Conservation (phyloP, 495 filamentous ascomycete species). For the Melanomma pulvis-pyrius region DNA sequence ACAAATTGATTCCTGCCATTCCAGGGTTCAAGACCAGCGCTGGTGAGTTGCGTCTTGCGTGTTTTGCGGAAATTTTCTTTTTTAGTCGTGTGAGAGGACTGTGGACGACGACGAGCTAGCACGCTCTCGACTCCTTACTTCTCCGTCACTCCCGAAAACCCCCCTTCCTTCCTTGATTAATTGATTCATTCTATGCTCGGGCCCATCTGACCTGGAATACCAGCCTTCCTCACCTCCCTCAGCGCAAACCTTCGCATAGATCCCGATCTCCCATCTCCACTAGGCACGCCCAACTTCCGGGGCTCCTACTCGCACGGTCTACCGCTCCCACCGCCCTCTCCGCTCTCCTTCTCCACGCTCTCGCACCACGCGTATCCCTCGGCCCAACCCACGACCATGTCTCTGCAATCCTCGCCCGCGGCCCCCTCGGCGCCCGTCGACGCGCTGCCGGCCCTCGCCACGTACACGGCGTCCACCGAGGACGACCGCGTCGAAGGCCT, state of each 20-base stretch:
- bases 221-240: conserved; percentile 49
- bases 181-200: neutral
- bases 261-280: conserved; percentile 42
- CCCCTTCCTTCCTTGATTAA: no score
- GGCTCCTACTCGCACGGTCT: conserved; percentile 12
- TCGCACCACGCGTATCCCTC: conserved; percentile 36
- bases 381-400: conserved; percentile 31
- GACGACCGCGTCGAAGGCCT: conserved; percentile 69
- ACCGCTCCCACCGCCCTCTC: conserved; percentile 37
- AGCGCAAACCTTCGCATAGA: conserved; percentile 48
- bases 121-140: neutral
- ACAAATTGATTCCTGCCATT: conserved; percentile 40
- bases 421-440: conserved; percentile 6
- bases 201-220: neutral
- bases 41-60: conserved; percentile 34
- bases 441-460: conserved; percentile 38
- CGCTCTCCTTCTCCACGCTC: conserved; percentile 40
- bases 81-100: conserved; percentile 9
- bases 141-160: neutral
- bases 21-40: conserved; percentile 46
- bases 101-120: neutral
- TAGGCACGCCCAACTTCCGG: conserved; percentile 41
- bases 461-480: conserved; percentile 43
- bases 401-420: conserved; percentile 3
- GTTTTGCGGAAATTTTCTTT: neutral